These are phyloP conservation scores for Hypoxylon intermedium DNA, from an alignment of 495 filamentous ascomycete genomes.

Conservation along the genomic window DNA sequence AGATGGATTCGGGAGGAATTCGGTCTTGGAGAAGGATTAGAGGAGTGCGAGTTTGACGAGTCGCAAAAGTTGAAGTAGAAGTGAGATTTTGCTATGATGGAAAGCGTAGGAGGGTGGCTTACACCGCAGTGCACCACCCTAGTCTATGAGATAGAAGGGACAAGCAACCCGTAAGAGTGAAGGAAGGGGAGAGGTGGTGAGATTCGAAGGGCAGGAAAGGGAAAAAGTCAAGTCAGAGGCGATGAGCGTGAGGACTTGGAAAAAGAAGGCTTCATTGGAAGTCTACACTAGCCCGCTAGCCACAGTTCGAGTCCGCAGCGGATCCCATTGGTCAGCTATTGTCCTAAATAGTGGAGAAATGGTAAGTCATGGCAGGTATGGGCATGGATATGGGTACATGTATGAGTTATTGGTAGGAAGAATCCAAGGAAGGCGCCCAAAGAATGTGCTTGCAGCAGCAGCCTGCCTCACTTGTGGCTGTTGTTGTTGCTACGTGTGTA, in stretches of 20 bases:
- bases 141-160: slow-evolving; percentile 44
- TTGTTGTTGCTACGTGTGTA: not conserved
- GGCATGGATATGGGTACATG: no score
- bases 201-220: slow-evolving; percentile 41
- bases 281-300: slow-evolving; percentile 29
- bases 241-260: slow-evolving; percentile 40
- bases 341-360: slow-evolving; percentile 34
- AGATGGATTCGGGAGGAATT: slow-evolving; percentile 16
- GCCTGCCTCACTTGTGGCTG: slow-evolving; percentile 3
- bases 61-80: slow-evolving; percentile 18
- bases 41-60: not conserved
- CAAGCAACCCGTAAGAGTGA: slow-evolving; percentile 37
- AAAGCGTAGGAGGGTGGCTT: slow-evolving; percentile 32
- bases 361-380: no score
- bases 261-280: slow-evolving; percentile 40
- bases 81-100: slow-evolving; percentile 2
- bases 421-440: slow-evolving; percentile 10
- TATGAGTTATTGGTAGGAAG: slow-evolving; percentile 23
- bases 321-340: slow-evolving; percentile 30
- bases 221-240: slow-evolving; percentile 38
- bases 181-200: slow-evolving; percentile 33
- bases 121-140: slow-evolving; percentile 40
- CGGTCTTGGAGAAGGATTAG: not conserved
- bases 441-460: slow-evolving; percentile 13
- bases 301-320: slow-evolving; percentile 24